Percentiles rank a stretch among this genome's conserved stretches.
These are phyloP conservation scores for Trichosporon sp. DNA, from an alignment of 1,284 basidiomycete species.

Conservation along the genomic window DNA sequence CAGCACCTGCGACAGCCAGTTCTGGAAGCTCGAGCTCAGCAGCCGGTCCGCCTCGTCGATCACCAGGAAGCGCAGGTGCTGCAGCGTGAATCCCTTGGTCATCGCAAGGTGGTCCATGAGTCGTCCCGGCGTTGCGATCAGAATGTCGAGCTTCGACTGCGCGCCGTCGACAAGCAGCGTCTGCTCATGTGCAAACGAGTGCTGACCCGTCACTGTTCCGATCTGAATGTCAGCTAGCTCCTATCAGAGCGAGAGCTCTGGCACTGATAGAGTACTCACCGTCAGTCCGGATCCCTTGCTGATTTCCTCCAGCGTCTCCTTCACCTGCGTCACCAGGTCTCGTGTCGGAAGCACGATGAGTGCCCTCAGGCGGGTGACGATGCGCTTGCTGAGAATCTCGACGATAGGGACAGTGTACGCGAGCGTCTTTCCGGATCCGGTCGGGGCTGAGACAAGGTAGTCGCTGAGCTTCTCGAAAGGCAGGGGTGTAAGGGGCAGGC, in stretches of 20 bases:
- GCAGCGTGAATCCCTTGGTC: constrained; percentile 83
- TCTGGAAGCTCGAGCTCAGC: constrained; percentile 90
- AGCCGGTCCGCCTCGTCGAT: constrained; percentile 97
- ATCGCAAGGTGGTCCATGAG: constrained; percentile 87
- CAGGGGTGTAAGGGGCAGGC: constrained; percentile 57
- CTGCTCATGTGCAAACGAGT: constrained; percentile 49
- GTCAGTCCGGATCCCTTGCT: constrained; percentile 81
- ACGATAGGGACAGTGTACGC: constrained; percentile 90
- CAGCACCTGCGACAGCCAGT: constrained; percentile 82
- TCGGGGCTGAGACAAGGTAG: constrained; percentile 94
- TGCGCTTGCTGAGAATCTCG: constrained; percentile 69
- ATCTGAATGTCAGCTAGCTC: constrained; percentile 33
- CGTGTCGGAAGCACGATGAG: constrained; percentile 89
- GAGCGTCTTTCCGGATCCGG: constrained; percentile 93
- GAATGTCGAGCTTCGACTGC: constrained; percentile 82
- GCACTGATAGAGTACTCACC: constrained; percentile 52
- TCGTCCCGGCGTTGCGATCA: constrained; percentile 93
- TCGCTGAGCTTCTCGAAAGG: constrained; percentile 69
- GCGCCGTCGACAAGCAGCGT: constrained; percentile 54
- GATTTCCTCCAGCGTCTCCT: constrained; percentile 81
- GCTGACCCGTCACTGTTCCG: constrained; percentile 48
- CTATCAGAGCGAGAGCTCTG: background rate
- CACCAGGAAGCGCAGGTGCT: constrained; percentile 89
- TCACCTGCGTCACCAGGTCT: constrained; percentile 89
- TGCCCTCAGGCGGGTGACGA: constrained; percentile 81